phyloP scores from a whole-genome alignment of 129 eudicot species.

The Solidago caesia region DNA sequence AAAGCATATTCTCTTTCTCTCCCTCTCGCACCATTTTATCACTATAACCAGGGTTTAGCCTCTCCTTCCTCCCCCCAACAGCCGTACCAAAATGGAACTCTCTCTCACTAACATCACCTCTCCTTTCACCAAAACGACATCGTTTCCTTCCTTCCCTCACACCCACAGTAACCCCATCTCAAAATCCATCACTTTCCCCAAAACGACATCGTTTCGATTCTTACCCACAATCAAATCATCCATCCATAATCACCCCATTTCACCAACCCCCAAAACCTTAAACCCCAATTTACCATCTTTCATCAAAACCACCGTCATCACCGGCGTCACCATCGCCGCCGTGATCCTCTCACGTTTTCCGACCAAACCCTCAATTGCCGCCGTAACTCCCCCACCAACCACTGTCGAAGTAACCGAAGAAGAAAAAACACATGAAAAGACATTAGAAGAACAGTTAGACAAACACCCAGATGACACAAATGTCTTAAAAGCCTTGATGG shows the following conservation, averaged over 20 bases:
- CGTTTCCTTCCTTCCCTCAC: conserved; percentile 36
- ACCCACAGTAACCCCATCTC: conserved; percentile 27
- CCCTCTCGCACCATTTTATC: too few species aligned
- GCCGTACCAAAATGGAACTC: conserved; percentile 24
- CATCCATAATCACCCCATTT: conserved; percentile 7
- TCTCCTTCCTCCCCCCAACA: conserved; percentile 13
- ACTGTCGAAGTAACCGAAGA: conserved; percentile 31
- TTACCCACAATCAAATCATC: conserved; percentile 25
- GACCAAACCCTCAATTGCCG: conserved; percentile 43
- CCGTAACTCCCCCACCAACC: conserved; percentile 34
- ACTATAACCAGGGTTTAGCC: too few species aligned
- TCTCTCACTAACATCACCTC: conserved; percentile 35
- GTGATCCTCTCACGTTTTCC: conserved; percentile 41
- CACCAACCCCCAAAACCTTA: conserved; percentile 14
- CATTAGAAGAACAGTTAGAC: conserved; percentile 41
- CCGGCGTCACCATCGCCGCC: conserved; percentile 52
- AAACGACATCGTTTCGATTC: conserved; percentile 19
- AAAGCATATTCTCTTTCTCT: too few species aligned
- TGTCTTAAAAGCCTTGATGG: conserved; percentile 53
- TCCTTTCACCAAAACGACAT: conserved; percentile 14
- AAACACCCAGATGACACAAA: conserved; percentile 50
- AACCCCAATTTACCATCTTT: conserved; percentile 29
- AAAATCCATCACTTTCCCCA: conserved; percentile 20
- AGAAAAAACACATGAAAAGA: conserved; percentile 23
- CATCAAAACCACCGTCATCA: conserved; percentile 48